Evolutionary conservation across 2,329 filamentous ascomycete species (phyloP), one percentile per base, ranked within the genome.

Genomic region (Monilinia aucupariae): DNA sequence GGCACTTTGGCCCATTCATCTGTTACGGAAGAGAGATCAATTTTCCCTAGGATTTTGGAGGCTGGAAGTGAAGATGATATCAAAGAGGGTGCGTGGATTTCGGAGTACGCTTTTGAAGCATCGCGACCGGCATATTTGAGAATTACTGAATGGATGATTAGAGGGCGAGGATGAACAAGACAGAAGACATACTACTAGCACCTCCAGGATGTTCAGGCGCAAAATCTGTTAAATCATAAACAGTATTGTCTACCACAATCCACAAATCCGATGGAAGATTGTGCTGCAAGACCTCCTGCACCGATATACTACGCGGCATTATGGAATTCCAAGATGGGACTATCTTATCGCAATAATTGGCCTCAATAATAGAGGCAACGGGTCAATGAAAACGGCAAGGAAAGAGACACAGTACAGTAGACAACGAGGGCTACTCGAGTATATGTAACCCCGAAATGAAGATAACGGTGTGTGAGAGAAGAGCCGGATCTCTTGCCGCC

Each of bases 171-270:
- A 37, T 12, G n/a, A 48, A 17, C 32, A 17, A 25, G 51, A 13
- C n/a, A 43, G 64, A 25, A 63, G 65, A 63, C 77, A 71, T 73
- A 79, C 82, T 81, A 50, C 76, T 79, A 54, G 82, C 75, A 27
- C 85, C 85, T 37, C 85, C 84, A 5, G 85, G 84, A 72, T 87
- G 85, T 64, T 85, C 78, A n/a, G 81, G 81, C 12, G 85, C 78
- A 72, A 90, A 90, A 20, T 83, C 79, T 30, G 84, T 86, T 51
- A 90, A 75, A 72, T 90, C 85, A 77, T 86, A 89, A 34, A 90
- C 85, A 69, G 82, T 81, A 52, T 82, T 81, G 72, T 89, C 82
- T 27, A 90, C 81, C 22, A 88, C 85, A 64, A 90, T 82, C 88
- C 88, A 91, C 69, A 82, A 81, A 67, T 85, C 74, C 59, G 78